Evolutionary conservation across 2,329 filamentous ascomycete species (phyloP).

Genomic region (Colletotrichum sp.): DNA sequence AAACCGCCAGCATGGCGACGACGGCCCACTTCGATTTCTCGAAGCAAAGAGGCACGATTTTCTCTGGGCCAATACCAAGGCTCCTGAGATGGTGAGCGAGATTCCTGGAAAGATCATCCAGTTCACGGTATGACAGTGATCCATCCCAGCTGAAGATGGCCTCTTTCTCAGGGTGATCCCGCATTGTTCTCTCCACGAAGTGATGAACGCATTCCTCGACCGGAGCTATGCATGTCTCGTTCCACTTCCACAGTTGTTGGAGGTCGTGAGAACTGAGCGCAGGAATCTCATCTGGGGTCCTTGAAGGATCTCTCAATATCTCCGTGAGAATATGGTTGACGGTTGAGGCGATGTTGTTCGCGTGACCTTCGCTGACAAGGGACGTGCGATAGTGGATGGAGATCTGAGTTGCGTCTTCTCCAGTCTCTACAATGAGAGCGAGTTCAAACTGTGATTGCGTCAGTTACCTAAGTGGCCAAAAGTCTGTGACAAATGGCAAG

Average conservation of each 20-base stretch:
- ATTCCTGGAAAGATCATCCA: slow-evolving; percentile 19
- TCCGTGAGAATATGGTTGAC: slow-evolving; percentile 28
- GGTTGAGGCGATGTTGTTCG: slow-evolving; percentile 35
- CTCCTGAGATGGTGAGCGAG: slow-evolving; percentile 10
- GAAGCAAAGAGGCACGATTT: background rate
- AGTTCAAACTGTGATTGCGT: background rate
- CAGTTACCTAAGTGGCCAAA: background rate
- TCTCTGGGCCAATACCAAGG: background rate
- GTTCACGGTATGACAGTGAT: slow-evolving; percentile 31
- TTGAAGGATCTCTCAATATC: background rate
- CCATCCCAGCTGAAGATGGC: slow-evolving; percentile 35
- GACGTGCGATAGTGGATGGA: slow-evolving; percentile 16
- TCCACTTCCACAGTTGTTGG: slow-evolving; percentile 25
- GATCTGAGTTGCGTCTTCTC: background rate
- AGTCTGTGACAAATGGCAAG: background rate
- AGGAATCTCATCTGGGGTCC: slow-evolving; percentile 6
- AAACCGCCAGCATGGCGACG: slow-evolving; percentile 23
- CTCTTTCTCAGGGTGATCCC: background rate
- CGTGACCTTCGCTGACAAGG: slow-evolving; percentile 19
- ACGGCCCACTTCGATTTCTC: slow-evolving; percentile 23
- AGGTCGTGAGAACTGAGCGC: slow-evolving; percentile 20
- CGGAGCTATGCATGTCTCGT: slow-evolving; percentile 7
- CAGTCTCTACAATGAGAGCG: background rate
- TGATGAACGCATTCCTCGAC: slow-evolving; percentile 24
- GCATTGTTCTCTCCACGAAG: background rate